These are phyloP conservation scores for Emydomyces testavorans DNA, from an alignment of 2,329 filamentous ascomycete genomes.

Conservation along the genomic window DNA sequence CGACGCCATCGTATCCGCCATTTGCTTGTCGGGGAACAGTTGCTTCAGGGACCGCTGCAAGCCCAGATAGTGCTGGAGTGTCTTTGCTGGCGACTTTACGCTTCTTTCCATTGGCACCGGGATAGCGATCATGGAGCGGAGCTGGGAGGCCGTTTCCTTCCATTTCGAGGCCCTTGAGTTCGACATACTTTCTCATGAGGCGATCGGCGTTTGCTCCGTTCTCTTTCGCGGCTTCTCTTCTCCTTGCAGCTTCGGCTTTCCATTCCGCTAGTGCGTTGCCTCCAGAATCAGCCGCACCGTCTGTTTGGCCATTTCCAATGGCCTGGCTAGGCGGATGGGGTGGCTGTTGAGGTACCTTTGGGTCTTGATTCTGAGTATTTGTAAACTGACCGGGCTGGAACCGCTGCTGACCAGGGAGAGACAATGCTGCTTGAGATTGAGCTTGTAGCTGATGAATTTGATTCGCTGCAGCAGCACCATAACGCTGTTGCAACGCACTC, in stretches of 20 bases:
- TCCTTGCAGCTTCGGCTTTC: constrained; percentile 36
- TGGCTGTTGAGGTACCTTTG: constrained; percentile 30
- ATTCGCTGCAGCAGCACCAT: constrained; percentile 32
- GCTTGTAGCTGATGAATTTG: constrained; percentile 37
- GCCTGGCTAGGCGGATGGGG: constrained; percentile 32
- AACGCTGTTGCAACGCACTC: constrained; percentile 40
- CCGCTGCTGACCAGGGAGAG: constrained; percentile 28
- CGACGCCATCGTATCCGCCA: constrained; percentile 48
- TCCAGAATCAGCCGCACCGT: constrained; percentile 52
- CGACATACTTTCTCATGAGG: constrained; percentile 34
- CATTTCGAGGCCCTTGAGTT: constrained; percentile 31
- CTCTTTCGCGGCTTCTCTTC: constrained; percentile 30
- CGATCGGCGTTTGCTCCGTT: constrained; percentile 30
- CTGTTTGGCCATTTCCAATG: constrained; percentile 53
- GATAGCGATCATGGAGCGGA: constrained; percentile 32
- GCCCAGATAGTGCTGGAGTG: constrained; percentile 12
- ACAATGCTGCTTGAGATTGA: constrained; percentile 29
- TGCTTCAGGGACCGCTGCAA: constrained; percentile 12
- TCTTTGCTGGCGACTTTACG: constrained; percentile 22
- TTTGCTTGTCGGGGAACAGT: constrained; percentile 17
- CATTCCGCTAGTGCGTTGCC: constrained; percentile 44
- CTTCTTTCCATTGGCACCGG: constrained; percentile 29
- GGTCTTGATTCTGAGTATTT: constrained; percentile 27
- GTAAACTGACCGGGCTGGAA: constrained; percentile 17
- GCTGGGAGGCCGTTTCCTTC: constrained; percentile 39